Evolutionary conservation across 176 grass and related monocot species (phyloP), one percentile per base, ranked within the genome.

Genomic region (Phyllostachys edulis): DNA sequence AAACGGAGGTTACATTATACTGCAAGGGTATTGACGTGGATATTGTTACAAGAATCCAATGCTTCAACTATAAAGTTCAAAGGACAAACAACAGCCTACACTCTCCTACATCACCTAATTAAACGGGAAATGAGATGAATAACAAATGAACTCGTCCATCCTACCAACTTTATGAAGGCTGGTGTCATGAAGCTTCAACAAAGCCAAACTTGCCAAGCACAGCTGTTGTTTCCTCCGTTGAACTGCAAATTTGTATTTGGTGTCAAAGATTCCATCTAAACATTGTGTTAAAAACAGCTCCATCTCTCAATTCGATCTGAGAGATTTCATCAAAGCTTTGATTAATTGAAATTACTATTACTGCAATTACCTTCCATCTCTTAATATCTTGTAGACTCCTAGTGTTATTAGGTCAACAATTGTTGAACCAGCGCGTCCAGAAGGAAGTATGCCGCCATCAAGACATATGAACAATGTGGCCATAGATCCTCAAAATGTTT

Each of bases 381-480:
- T 92, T 56, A 99, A 7, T 85, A 99, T 94, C 85, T 88, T 99
- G 89, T 92, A 99, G 11, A 88, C 55, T 73, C 96, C 89, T 61
- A 86, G 93, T 56, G 73, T 92, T 63, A 87, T 74, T 49, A 96
- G 77, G 82, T 96, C 96, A 54, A 99, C 89, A 56, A 99, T 90
- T 81, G 96, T 99, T 82, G 96, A 99, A 69, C 93, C 96, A 87
- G 93, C 91, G 77, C 86, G 89, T 10, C 89, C 93, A 78, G 91
- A 91, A 73, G 96, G 89, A 77, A 99, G 87, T 67, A 86, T 51
- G 34, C 91, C 96, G 81, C 89, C 89, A 81, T 99, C 96, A 88
- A 99, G 15, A 96, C 91, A 89, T 84, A 95, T 62, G 91, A 73
- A 75, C 96, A 99, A 52, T 92, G 87, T 45, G 77, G 89, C 93